These are phyloP conservation scores for Paramecium biaurelia DNA, from an alignment of 73 alveolate genomes.

Conservation along the genomic window DNA sequence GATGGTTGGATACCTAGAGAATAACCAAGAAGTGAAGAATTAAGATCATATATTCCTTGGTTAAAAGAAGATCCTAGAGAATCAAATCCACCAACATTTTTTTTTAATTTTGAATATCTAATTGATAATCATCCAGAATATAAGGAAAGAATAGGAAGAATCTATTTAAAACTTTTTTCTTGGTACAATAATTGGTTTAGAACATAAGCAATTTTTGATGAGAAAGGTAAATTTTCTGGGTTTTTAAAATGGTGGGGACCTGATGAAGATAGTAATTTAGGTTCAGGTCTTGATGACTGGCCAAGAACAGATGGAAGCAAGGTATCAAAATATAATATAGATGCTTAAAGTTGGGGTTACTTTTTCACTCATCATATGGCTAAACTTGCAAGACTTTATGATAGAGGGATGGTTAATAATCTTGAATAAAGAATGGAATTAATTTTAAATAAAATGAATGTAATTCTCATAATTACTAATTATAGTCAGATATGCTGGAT, in stretches of 20 bases:
- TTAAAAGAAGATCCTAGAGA: constrained; percentile 59
- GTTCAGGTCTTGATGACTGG: constrained; percentile 67
- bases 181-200: constrained; percentile 60
- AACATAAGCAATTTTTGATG: constrained; percentile 43
- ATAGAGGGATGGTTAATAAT: not conserved
- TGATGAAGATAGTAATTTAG: constrained; percentile 37
- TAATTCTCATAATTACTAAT: not conserved
- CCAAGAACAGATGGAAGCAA: constrained; percentile 58
- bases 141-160: constrained; percentile 3
- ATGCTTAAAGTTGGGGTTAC: constrained; percentile 65
- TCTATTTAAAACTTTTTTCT: constrained; percentile 12
- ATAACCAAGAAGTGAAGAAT: constrained; percentile 89
- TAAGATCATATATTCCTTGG: constrained; percentile 59
- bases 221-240: constrained; percentile 38
- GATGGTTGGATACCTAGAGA: constrained; percentile 99
- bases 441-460: not conserved
- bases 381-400: not conserved
- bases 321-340: constrained; percentile 56
- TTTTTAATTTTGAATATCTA: constrained; percentile 48
- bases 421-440: not conserved
- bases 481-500: not conserved
- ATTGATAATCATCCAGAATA: not conserved
- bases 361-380: constrained; percentile 33
- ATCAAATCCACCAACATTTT: constrained; percentile 64
- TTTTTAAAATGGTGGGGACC: constrained; percentile 67